A percentile compares a stretch with the other conserved stretches of the same genome.
These are phyloP conservation scores for Stylosanthes scabra DNA, from an alignment of 331 rosid genomes.

Conservation along the genomic window DNA sequence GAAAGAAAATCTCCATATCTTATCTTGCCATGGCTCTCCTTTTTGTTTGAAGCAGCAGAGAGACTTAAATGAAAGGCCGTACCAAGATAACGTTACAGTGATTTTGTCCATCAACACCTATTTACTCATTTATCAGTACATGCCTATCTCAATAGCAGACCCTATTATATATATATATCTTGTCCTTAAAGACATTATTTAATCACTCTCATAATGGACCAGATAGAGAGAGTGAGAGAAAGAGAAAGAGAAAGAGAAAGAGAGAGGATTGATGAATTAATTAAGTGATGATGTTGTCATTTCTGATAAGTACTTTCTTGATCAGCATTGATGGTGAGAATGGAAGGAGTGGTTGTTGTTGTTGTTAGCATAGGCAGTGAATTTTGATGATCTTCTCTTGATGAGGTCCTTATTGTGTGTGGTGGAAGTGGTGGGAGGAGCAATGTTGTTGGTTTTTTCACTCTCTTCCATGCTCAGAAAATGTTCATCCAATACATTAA, in stretches of 20 bases:
- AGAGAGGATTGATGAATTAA: slow-evolving; percentile 24
- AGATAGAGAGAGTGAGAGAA: too few relatives aligned
- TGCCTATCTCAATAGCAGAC: slow-evolving; percentile 12
- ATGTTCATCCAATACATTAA: slow-evolving; percentile 79
- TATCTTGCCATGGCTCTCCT: slow-evolving; percentile 29
- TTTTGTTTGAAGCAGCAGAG: slow-evolving; percentile 38
- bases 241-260: too few relatives aligned
- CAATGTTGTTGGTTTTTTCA: slow-evolving; percentile 61
- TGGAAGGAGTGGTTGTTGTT: slow-evolving; percentile 54
- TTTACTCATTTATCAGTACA: slow-evolving; percentile 20
- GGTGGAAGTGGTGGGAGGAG: slow-evolving; percentile 31
- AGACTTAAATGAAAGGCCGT: slow-evolving; percentile 41
- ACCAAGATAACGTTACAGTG: slow-evolving; percentile 50
- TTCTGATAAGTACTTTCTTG: slow-evolving; percentile 18
- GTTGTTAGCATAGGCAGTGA: slow-evolving; percentile 46
- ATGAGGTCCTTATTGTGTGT: slow-evolving; percentile 56
- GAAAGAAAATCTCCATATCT: slow-evolving; percentile 23
- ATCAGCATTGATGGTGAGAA: slow-evolving; percentile 44
- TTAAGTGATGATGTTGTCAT: slow-evolving; percentile 3
- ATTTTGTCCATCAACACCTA: slow-evolving; percentile 46
- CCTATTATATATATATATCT: not conserved
- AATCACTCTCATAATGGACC: slow-evolving; percentile 36
- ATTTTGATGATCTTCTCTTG: slow-evolving; percentile 58
- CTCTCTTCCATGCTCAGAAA: slow-evolving; percentile 84
- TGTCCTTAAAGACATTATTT: slow-evolving; percentile 7